A percentile compares a stretch with the other conserved stretches of the same genome.
Evolutionary conservation across 805 yeast species (phyloP).

Genomic region (Yamadazyma philogaea): DNA sequence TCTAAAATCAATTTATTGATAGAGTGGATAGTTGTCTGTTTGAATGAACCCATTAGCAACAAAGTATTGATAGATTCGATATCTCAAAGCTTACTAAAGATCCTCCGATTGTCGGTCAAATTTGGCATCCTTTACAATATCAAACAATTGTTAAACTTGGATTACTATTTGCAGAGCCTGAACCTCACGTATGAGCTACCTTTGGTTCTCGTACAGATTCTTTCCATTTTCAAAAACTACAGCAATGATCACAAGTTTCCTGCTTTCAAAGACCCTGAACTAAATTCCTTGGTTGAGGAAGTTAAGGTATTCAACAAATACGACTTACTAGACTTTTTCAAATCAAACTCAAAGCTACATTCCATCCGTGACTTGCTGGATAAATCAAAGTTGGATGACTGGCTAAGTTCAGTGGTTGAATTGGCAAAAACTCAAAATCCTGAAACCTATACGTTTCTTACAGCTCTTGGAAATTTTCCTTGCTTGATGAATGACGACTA

Average conservation of each 20-base stretch:
- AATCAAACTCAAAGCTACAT: background rate
- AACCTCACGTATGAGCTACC: slow-evolving; percentile 2
- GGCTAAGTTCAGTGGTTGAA: slow-evolving; percentile 1
- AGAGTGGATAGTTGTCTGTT: slow-evolving; percentile 13
- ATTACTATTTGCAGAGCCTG: slow-evolving; percentile 5
- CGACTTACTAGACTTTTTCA: slow-evolving; percentile 5
- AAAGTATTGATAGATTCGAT: slow-evolving; percentile 23
- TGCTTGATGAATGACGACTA: slow-evolving; percentile 41
- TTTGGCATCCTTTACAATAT: slow-evolving; percentile 9
- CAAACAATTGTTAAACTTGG: slow-evolving; percentile 9
- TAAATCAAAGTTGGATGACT: background rate
- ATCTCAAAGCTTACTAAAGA: slow-evolving; percentile 12
- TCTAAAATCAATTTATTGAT: slow-evolving; percentile 21
- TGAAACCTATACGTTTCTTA: slow-evolving; percentile 26
- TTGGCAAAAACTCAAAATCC: background rate
- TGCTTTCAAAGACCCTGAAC: background rate
- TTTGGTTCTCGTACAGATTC: background rate
- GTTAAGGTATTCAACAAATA: background rate
- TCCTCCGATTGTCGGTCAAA: slow-evolving; percentile 7
- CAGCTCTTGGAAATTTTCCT: slow-evolving; percentile 41
- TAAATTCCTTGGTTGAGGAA: slow-evolving; percentile 2
- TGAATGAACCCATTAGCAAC: slow-evolving; percentile 1
- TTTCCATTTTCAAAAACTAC: slow-evolving; percentile 1
- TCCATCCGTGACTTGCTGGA: background rate
- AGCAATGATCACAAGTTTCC: background rate